Evolutionary conservation across 768 basidiomycete species (phyloP).

Genomic region (Daedaleopsis sinensis): DNA sequence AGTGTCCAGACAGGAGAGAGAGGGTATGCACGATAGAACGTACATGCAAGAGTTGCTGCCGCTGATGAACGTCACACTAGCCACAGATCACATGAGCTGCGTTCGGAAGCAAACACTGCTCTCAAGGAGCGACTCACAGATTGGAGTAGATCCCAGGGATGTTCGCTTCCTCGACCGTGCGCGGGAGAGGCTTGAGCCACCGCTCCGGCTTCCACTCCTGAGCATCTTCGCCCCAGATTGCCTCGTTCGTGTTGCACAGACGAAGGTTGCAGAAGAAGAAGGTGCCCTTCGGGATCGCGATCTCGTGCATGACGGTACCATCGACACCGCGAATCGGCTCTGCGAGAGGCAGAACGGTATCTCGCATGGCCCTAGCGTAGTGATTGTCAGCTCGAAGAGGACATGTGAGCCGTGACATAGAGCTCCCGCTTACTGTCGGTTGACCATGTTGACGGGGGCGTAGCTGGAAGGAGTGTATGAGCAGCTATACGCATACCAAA

Average conservation of each 20-base stretch:
- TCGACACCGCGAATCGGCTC: conserved; percentile 33
- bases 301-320: conserved; percentile 26
- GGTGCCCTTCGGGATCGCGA: conserved; percentile 32
- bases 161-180: conserved; percentile 26
- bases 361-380: not conserved
- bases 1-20: too few relatives aligned
- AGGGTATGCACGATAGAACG: conserved; percentile 1
- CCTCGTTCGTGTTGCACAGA: conserved; percentile 37
- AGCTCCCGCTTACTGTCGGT: not conserved
- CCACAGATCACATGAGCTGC: not conserved
- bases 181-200: conserved; percentile 35
- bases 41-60: conserved; percentile 40
- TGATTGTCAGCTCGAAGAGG: not conserved
- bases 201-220: conserved; percentile 47
- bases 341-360: conserved; percentile 33
- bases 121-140: conserved; percentile 17
- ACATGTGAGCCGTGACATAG: not conserved
- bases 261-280: conserved; percentile 27
- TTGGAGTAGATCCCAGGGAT: conserved; percentile 38
- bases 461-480: not conserved
- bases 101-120: not conserved
- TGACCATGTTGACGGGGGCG: not conserved
- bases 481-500: not conserved
- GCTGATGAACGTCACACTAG: conserved; percentile 39
- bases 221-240: conserved; percentile 45